Evolutionary conservation across 148 eudicot species (phyloP).

Genomic region (Oxyria digyna): DNA sequence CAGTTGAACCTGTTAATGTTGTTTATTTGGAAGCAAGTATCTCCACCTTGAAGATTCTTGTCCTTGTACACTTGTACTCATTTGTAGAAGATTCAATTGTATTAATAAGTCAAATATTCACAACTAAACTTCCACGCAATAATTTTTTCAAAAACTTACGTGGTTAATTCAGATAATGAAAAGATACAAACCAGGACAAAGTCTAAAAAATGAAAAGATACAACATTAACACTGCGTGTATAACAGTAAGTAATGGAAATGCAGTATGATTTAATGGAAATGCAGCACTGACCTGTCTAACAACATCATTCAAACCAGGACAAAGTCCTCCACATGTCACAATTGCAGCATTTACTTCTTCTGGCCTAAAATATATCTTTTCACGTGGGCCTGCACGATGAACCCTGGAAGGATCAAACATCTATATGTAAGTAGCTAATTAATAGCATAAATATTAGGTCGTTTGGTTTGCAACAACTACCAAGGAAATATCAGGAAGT

Average conservation of each 20-base stretch:
- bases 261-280: not conserved
- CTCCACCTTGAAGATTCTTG: not conserved
- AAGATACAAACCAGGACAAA: too few relatives aligned
- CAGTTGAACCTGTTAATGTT: not conserved
- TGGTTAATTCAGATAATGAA: not conserved
- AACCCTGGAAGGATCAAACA: slow-evolving; percentile 41
- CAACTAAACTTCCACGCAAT: not conserved
- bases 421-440: not conserved
- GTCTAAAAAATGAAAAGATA: not conserved
- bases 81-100: not conserved
- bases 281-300: slow-evolving; percentile 55
- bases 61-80: not conserved
- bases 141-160: not conserved
- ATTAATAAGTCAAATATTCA: not conserved
- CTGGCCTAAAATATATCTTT: slow-evolving; percentile 83
- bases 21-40: not conserved
- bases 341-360: slow-evolving; percentile 96
- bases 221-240: not conserved
- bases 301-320: slow-evolving; percentile 96
- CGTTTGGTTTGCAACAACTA: not conserved
- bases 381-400: slow-evolving; percentile 99
- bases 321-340: slow-evolving; percentile 97
- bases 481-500: not conserved
- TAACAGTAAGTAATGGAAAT: not conserved
- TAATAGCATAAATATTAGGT: not conserved